Base-by-base conservation (phyloP, 2,329 filamentous ascomycete genomes). In the Neodidymelliopsis sp. region DNA sequence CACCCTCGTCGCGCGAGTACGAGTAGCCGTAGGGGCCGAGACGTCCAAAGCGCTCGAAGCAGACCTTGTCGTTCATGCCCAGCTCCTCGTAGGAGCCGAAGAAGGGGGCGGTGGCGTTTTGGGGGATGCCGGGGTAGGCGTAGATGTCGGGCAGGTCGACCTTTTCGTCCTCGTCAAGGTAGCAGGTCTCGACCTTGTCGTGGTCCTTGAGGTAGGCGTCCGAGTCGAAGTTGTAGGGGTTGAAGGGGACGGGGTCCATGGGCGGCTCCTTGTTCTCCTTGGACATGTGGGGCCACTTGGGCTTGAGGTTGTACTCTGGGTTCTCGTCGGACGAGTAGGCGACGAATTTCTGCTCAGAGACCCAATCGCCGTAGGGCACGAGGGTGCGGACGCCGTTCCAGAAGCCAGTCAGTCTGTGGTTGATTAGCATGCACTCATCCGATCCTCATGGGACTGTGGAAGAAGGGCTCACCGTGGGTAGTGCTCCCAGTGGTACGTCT, bases 141-240 rank as follows among this genome's bases (percentile, higher is more conserved):
- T 84, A 88, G 19, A 89, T 72, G 54, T 86, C 81, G 1, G 87
- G 87, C 0, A 79, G 79, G 0, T 73, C 62, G 3, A 86, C 69
- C 22, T 75, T 83, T 31, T 83, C 79, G 11, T 81, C 79, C 15
- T 76, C 74, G 60, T 90, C 86, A 23, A 90, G 75, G 59, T 81
- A 89, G 72, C 87, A 90, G 6, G 77, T 75, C 53, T 82, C 75
- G 11, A 86, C 81, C 13, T 77, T 73, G 42, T 81, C 74, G 57
- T 84, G 77, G 29, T 78, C 73, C 51, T 74, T 72, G 33, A 76
- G 75, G 63, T 78, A 79, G 40, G 73, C 69, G 47, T 62, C 59
- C 5, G 75, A 74, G 13, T 65, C 57, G 57, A 70, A 78, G 46
- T 76, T 72, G 57, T 80, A 80, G 9, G 78, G 77, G 48, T 74